Conservation (phyloP, 768 basidiomycete species). For the Naganishia randhawae region DNA sequence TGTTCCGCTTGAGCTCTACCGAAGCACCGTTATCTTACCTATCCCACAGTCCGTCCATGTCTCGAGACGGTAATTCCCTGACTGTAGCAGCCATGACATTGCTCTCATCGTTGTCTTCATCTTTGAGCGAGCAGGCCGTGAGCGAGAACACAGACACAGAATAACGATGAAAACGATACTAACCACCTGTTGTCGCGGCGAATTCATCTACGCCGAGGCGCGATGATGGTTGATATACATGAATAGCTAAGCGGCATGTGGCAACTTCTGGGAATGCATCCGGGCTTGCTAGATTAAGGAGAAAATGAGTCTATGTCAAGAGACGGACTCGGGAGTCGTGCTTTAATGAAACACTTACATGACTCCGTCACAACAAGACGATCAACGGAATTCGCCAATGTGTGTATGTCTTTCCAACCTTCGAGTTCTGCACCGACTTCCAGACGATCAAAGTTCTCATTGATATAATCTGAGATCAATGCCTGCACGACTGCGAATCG, state of each 20-base stretch:
- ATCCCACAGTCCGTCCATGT: conserved; percentile 85
- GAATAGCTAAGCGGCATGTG: conserved; percentile 61
- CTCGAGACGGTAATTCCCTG: conserved; percentile 75
- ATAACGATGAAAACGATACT: neutral
- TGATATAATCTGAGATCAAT: conserved; percentile 60
- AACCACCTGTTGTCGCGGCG: conserved; percentile 49
- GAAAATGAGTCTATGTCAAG: neutral
- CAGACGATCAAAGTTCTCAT: conserved; percentile 62
- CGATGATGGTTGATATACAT: conserved; percentile 79
- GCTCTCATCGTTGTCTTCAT: conserved; percentile 62
- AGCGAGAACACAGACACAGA: conserved; percentile 20
- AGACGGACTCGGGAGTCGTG: neutral
- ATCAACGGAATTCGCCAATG: conserved; percentile 71
- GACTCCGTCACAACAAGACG: conserved; percentile 65
- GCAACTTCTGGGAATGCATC: conserved; percentile 23
- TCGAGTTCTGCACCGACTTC: conserved; percentile 66
- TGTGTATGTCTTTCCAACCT: conserved; percentile 70
- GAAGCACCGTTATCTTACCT: conserved; percentile 43
- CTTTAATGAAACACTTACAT: too few species aligned
- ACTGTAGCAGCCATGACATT: conserved; percentile 83
- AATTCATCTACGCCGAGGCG: conserved; percentile 64
- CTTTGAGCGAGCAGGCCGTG: neutral
- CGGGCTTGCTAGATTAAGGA: conserved; percentile 1
- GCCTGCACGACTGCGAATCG: conserved; percentile 9
- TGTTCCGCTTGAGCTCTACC: neutral